phyloP scores from a whole-genome alignment of 345 rosid species.

The Murraya koenigii region DNA sequence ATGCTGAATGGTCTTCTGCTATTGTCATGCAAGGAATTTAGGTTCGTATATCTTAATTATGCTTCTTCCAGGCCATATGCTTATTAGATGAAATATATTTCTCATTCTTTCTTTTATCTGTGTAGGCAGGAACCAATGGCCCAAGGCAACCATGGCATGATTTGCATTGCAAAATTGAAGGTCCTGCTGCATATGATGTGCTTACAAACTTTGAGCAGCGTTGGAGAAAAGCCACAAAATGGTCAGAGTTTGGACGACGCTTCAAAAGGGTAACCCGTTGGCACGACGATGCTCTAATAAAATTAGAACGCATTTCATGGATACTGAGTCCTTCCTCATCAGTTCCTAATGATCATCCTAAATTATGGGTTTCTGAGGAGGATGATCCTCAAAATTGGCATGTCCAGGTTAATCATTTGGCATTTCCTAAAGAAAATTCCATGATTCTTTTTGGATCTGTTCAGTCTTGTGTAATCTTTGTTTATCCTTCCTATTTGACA shows the following conservation, averaged over 20 bases:
- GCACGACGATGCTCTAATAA: constrained; percentile 83
- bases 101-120: not conserved
- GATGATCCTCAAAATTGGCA: constrained; percentile 72
- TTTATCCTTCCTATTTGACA: not conserved
- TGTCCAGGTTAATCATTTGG: constrained; percentile 52
- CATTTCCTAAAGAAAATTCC: constrained; percentile 2
- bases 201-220: constrained; percentile 89
- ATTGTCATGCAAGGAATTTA: not conserved
- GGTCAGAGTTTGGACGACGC: constrained; percentile 61
- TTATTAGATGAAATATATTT: not conserved
- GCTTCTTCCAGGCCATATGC: not conserved
- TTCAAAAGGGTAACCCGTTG: constrained; percentile 62
- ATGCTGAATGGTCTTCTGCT: not conserved
- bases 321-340: constrained; percentile 61
- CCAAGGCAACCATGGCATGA: constrained; percentile 97
- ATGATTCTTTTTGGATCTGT: not conserved
- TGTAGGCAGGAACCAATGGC: constrained; percentile 58
- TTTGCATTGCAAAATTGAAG: constrained; percentile 82
- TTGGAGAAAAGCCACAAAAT: constrained; percentile 79
- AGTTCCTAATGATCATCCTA: constrained; percentile 39
- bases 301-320: constrained; percentile 86
- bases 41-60: not conserved
- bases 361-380: constrained; percentile 50
- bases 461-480: not conserved
- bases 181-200: constrained; percentile 93